These are phyloP conservation scores for Pseudogymnoascus destructans DNA, from an alignment of 2,329 filamentous ascomycete species.

Conservation along the genomic window DNA sequence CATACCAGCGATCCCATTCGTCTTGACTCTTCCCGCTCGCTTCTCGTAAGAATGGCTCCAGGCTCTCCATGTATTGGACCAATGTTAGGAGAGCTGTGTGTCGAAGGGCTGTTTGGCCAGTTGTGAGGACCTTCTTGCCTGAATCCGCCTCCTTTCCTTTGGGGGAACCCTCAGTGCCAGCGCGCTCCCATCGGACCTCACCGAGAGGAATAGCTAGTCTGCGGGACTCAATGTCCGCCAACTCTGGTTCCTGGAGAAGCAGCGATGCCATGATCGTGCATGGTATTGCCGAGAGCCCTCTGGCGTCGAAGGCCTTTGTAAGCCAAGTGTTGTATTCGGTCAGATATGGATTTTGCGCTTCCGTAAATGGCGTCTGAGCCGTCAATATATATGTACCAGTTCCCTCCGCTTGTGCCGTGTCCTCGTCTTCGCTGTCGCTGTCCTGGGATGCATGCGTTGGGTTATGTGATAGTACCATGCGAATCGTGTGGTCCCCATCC, in stretches of 20 bases:
- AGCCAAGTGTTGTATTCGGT: constrained; percentile 78
- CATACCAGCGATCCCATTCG: constrained; percentile 85
- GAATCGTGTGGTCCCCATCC: constrained; percentile 76
- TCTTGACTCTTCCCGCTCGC: constrained; percentile 76
- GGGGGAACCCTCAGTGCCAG: constrained; percentile 43
- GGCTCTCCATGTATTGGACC: constrained; percentile 69
- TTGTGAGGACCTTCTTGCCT: constrained; percentile 23
- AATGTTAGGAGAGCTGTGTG: constrained; percentile 70
- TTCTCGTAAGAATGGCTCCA: constrained; percentile 73
- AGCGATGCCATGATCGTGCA: constrained; percentile 66
- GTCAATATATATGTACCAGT: constrained; percentile 76
- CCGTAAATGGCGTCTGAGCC: constrained; percentile 67
- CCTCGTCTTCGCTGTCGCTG: constrained; percentile 40
- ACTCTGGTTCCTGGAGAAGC: constrained; percentile 68
- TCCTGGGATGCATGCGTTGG: constrained; percentile 28
- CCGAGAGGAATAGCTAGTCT: constrained; percentile 78
- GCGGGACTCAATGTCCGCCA: constrained; percentile 57
- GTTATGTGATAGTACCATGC: constrained; percentile 67
- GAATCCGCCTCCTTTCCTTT: constrained; percentile 23
- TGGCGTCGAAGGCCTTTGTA: constrained; percentile 57
- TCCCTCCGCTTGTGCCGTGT: constrained; percentile 48
- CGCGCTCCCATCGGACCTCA: constrained; percentile 76
- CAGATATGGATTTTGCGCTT: constrained; percentile 69
- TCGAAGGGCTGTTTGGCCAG: constrained; percentile 60
- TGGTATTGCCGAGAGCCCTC: constrained; percentile 59